Evolutionary conservation across 176 grass and related monocot species (phyloP).

Genomic region (Dendrocalamus sinicus): DNA sequence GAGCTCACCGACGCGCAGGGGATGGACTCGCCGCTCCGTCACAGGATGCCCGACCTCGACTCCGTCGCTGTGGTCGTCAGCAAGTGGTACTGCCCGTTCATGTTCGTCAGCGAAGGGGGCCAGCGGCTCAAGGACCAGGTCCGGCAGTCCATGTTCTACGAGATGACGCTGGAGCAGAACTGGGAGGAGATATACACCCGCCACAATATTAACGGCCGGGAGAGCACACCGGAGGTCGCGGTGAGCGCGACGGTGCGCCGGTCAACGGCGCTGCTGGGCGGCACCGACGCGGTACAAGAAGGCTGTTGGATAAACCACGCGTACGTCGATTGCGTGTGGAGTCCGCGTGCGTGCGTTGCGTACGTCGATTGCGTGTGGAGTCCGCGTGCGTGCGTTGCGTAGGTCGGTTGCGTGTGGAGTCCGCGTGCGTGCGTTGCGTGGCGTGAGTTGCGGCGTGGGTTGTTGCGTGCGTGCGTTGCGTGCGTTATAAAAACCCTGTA

Average conservation of each 20-base stretch:
- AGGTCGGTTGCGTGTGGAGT: too few relatives aligned
- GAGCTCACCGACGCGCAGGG: constrained; percentile 22
- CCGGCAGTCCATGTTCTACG: constrained; percentile 28
- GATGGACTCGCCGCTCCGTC: constrained; percentile 28
- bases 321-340: too few relatives aligned
- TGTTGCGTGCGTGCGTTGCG: too few relatives aligned
- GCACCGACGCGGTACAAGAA: constrained; percentile 2
- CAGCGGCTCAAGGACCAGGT: constrained; percentile 35
- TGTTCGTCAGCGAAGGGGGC: constrained; percentile 44
- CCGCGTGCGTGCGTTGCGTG: too few relatives aligned
- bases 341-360: too few relatives aligned
- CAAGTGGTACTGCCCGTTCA: constrained; percentile 53
- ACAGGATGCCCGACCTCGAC: constrained; percentile 2
- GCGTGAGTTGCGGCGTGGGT: too few relatives aligned
- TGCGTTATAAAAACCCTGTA: too few relatives aligned
- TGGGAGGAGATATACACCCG: constrained; percentile 37
- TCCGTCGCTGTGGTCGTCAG: neutral
- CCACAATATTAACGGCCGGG: neutral
- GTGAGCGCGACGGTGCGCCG: constrained; percentile 17
- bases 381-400: too few relatives aligned
- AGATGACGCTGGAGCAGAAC: constrained; percentile 43
- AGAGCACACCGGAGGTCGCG: neutral
- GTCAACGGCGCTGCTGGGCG: constrained; percentile 18
- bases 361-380: too few relatives aligned
- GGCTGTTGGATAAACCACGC: too few relatives aligned